phyloP scores from a whole-genome alignment of 2,329 filamentous ascomycete species.

The Monilinia fructicola region DNA sequence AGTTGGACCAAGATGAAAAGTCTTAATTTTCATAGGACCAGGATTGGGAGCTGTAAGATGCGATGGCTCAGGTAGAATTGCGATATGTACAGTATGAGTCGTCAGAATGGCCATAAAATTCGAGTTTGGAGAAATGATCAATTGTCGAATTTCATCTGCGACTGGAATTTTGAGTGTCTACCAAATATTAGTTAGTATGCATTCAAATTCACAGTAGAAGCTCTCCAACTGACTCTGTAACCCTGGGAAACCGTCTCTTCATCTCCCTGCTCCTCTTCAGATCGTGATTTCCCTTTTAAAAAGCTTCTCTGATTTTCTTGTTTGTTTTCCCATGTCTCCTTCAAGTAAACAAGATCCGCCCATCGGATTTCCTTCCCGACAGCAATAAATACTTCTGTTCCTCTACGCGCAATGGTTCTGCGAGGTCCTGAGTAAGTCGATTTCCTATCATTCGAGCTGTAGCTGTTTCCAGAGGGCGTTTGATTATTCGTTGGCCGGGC shows the following conservation, averaged over 20 bases:
- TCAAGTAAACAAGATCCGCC: slow-evolving; percentile 79
- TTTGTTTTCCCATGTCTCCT: slow-evolving; percentile 57
- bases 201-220: slow-evolving; percentile 27
- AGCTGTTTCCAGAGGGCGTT: slow-evolving; percentile 28
- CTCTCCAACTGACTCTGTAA: slow-evolving; percentile 48
- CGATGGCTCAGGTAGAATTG: slow-evolving; percentile 76
- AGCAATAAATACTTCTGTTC: slow-evolving; percentile 85
- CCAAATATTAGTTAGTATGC: slow-evolving; percentile 24
- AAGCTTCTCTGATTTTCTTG: slow-evolving; percentile 31
- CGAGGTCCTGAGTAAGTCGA: slow-evolving; percentile 51
- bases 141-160: slow-evolving; percentile 78
- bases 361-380: slow-evolving; percentile 89
- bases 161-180: slow-evolving; percentile 76
- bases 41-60: slow-evolving; percentile 70
- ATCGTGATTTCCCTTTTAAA: slow-evolving; percentile 29
- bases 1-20: slow-evolving; percentile 88
- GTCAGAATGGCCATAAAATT: slow-evolving; percentile 85
- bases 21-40: slow-evolving; percentile 73
- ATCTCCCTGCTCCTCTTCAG: slow-evolving; percentile 29
- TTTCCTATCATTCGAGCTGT: slow-evolving; percentile 43
- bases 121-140: slow-evolving; percentile 78
- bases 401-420: slow-evolving; percentile 73
- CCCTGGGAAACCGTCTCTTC: slow-evolving; percentile 44
- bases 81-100: slow-evolving; percentile 82
- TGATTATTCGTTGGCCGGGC: slow-evolving; percentile 44